Base-by-base conservation (phyloP, 2,329 filamentous ascomycete genomes). In the Diaporthe aspalathi region DNA sequence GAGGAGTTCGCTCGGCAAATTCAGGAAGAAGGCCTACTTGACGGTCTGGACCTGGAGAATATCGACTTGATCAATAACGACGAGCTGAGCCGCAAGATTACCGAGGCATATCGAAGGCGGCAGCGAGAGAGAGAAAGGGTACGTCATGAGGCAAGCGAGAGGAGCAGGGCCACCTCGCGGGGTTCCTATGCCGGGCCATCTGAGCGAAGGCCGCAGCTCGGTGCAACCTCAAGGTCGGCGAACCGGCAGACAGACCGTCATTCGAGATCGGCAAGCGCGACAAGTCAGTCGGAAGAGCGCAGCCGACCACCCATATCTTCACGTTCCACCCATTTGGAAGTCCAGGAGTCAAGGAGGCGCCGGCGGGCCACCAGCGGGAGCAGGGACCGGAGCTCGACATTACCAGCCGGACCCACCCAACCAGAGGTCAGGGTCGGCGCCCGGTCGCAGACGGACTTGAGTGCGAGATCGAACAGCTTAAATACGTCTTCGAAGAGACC, bases 21-120 rank as follows among this genome's bases (percentile, higher is more conserved):
- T 72, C 88, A 95, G 75, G 92, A 95, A 74, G 94, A 97, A 78
- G 94, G 95, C 0, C 83, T 98, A 24, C 82, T 97, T 43, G 94
- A 98, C 76, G 95, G 94, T 22, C 90, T 98, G 57, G 95, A 98
- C 78, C 83, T 98, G 69, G 93, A 96, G 76, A 95, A 95, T 74
- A 90, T 98, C 68, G 94, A 95, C 73, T 86, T 94, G 20, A 89
- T 85, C 62, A 93, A 94, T 77, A 94, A 98, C 78, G 94, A 98
- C 77, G 94, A 97, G 77, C 89, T 98, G 20, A 97, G 93, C 74
- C 93, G 95, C 77, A 91, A 93, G 72, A 97, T 98, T 76, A 95
- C 94, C 2, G 93, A 97, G 77, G 94, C 94, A 2, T 97, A 97
- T 78, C 86, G 93, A 71, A 88, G 93, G 73, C 87, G 94, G 38